Evolutionary conservation across 345 rosid genomes (phyloP).

Genomic region (Nephelium lappaceum): DNA sequence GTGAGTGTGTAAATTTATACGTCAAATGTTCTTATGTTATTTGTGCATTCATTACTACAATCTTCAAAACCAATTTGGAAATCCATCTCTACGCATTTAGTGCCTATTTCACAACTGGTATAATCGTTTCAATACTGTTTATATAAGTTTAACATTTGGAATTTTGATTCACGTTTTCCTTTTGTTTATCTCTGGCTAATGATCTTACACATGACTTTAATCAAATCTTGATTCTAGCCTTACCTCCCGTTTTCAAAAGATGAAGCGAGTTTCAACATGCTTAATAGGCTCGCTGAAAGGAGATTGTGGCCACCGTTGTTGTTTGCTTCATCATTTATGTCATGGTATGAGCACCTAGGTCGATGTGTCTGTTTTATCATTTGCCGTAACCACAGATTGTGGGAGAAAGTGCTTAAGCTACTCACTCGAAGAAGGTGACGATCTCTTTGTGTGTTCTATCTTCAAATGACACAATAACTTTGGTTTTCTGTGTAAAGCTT

Average conservation of each 20-base stretch:
- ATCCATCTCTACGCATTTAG: neutral
- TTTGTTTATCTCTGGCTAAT: neutral
- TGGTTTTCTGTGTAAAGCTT: neutral
- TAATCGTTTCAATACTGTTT: too few species aligned
- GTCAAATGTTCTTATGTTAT: neutral
- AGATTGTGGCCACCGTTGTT: constrained; percentile 70
- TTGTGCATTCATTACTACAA: neutral
- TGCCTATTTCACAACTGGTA: neutral
- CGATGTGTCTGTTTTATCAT: constrained; percentile 61
- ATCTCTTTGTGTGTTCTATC: neutral
- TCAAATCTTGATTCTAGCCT: constrained; percentile 44
- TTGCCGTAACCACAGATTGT: constrained; percentile 63
- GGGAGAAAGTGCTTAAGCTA: constrained; percentile 68
- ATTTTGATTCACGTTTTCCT: neutral
- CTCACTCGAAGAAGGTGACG: constrained; percentile 59
- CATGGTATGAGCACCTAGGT: constrained; percentile 83
- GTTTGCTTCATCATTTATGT: constrained; percentile 65
- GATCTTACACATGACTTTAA: neutral
- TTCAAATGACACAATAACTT: neutral
- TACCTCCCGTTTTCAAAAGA: constrained; percentile 41
- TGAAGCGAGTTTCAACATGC: constrained; percentile 49
- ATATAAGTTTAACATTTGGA: too few species aligned
- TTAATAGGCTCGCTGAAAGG: constrained; percentile 61
- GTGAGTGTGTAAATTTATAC: constrained; percentile 33
- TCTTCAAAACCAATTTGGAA: neutral